Base-by-base conservation (phyloP, 83 land plant genomes). In the Diphasiastrum complanatum region DNA sequence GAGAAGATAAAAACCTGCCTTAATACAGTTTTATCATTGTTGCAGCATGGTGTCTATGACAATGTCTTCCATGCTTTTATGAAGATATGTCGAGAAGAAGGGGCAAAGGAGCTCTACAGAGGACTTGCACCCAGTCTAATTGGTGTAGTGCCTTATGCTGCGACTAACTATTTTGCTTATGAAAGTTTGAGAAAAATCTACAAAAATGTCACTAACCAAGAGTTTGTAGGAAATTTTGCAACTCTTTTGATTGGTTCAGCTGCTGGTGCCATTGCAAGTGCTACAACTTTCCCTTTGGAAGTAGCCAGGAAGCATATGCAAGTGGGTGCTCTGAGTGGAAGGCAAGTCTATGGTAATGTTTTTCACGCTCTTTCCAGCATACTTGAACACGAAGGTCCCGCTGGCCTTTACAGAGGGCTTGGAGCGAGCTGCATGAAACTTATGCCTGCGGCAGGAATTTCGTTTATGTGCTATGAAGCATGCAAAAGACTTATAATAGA, bases 381-480 rank as follows among this genome's bases (percentile, higher is more conserved):
- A 25, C 66, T 89, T 22, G 96, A 95, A 63, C 72, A 81, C 37
- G 93, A 89, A 60, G 99, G 99, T 1, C 47, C 87, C 14, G 71
- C 30, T 11, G 99, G 99, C 8, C 67, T 89, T 5, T 95, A 95
- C 60, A 76, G 70, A 53, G 99, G 99, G 10, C 61, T 95, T 12
- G 96, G 92, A 1, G 93, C 99, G 18, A 95, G 99, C 73, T 95
- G 99, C 74, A 60, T 95, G 79, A 95, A 95, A 71, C 65, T 95
- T 66, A 87, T 95, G 2, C 99, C 99, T 27, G 96, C 96, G 35
- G 99, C 99, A 2, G 99, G 99, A 36, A 95, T 95, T 37, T 85
- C 96, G 5, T 89, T 95, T 75, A 89, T 95, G 99, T 95, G 99
- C 65, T 95, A 89, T 51, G 99, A 95, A 51, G 96, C 89, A 19